phyloP scores from a whole-genome alignment of 371 early-diverging fungal genomes.

The Rhizopus sp. region DNA sequence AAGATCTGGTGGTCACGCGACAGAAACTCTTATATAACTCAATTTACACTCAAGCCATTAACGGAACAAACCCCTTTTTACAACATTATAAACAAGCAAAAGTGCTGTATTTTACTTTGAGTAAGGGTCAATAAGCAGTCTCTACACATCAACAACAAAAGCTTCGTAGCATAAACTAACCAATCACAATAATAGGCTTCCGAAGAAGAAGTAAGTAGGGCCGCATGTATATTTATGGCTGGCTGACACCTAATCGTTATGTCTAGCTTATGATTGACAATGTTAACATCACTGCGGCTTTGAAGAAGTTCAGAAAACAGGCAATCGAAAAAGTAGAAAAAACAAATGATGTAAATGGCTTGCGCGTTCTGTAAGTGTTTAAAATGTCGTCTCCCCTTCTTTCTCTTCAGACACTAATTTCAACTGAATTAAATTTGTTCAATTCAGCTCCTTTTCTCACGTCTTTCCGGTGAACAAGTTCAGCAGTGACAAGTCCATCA shows the following conservation, averaged over 20 bases:
- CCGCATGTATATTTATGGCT: background rate
- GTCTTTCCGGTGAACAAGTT: constrained; percentile 2
- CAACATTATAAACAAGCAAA: too few relatives aligned
- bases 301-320: background rate
- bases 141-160: too few relatives aligned
- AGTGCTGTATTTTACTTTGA: too few relatives aligned
- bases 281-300: background rate
- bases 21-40: too few relatives aligned
- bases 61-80: too few relatives aligned
- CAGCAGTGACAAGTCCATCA: background rate
- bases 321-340: background rate
- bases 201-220: too few relatives aligned
- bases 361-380: background rate
- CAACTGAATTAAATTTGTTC: background rate
- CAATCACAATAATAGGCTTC: too few relatives aligned
- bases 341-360: background rate
- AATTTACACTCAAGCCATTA: too few relatives aligned
- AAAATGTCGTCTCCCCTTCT: constrained; percentile 31
- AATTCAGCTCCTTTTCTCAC: background rate
- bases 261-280: background rate
- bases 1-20: too few relatives aligned
- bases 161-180: too few relatives aligned
- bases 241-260: background rate
- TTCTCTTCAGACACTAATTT: background rate
- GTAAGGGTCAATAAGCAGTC: too few relatives aligned